Evolutionary conservation across 768 basidiomycete genomes (phyloP).

Genomic region (Boletus eberwhitei): DNA sequence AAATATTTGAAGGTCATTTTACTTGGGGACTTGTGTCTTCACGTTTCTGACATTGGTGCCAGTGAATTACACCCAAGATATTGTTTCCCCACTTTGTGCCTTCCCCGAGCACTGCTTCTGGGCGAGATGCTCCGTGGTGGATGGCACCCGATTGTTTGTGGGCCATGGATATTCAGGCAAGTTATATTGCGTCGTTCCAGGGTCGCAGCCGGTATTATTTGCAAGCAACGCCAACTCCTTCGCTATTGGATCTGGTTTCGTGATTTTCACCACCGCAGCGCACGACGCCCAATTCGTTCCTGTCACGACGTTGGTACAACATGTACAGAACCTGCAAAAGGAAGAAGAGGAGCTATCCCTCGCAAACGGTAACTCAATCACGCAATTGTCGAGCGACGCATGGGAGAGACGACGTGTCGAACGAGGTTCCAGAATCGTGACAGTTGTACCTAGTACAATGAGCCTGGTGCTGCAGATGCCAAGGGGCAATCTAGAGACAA

Average conservation of each 20-base stretch:
- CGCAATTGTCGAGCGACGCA: slow-evolving; percentile 14
- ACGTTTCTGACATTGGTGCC: slow-evolving; percentile 3
- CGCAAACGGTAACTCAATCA: slow-evolving; percentile 21
- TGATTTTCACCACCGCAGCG: slow-evolving; percentile 80
- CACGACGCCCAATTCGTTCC: slow-evolving; percentile 81
- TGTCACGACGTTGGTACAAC: slow-evolving; percentile 10
- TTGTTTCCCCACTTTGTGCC: slow-evolving; percentile 25
- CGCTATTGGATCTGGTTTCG: slow-evolving; percentile 64
- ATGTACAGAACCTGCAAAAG: slow-evolving; percentile 11
- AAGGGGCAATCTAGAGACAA: slow-evolving; percentile 92
- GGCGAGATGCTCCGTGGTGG: slow-evolving; percentile 29
- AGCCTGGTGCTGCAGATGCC: slow-evolving; percentile 96
- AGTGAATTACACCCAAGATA: slow-evolving; percentile 22
- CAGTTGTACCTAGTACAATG: slow-evolving; percentile 84
- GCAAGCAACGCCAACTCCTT: slow-evolving; percentile 69
- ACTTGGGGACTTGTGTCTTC: neutral
- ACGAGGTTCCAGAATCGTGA: slow-evolving; percentile 85
- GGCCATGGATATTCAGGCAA: slow-evolving; percentile 68
- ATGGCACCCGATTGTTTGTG: slow-evolving; percentile 41
- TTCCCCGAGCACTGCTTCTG: slow-evolving; percentile 64
- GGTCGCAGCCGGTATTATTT: slow-evolving; percentile 33
- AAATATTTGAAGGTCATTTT: slow-evolving; percentile 42
- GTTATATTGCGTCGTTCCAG: slow-evolving; percentile 47
- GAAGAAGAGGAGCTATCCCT: slow-evolving; percentile 18
- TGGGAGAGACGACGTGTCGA: slow-evolving; percentile 84